Evolutionary conservation across 129 eudicot species (phyloP).

Genomic region (Helianthus annuus): DNA sequence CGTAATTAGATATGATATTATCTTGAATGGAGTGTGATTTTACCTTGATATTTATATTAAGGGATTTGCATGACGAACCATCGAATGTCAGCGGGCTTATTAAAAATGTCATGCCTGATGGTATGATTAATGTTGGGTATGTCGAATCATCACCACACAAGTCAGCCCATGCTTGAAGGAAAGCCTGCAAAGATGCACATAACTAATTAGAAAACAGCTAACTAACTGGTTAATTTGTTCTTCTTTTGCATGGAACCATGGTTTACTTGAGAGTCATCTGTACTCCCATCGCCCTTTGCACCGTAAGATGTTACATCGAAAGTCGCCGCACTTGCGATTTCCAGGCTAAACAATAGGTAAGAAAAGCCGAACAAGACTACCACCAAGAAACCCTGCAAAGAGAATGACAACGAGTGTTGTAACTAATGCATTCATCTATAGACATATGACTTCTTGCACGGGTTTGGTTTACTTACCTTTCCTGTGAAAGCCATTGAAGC

Average conservation of each 20-base stretch:
- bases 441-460: background rate
- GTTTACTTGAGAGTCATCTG: constrained; percentile 46
- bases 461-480: constrained; percentile 19
- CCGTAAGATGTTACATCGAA: constrained; percentile 44
- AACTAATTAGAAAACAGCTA: background rate
- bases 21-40: background rate
- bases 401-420: background rate
- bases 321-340: constrained; percentile 20
- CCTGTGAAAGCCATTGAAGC: constrained; percentile 8
- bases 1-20: background rate
- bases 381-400: constrained; percentile 26
- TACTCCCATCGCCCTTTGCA: constrained; percentile 47
- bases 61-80: constrained; percentile 46
- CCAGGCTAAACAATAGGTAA: constrained; percentile 13
- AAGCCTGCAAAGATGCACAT: constrained; percentile 35
- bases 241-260: constrained; percentile 17
- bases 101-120: constrained; percentile 33
- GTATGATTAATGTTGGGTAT: constrained; percentile 26
- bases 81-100: constrained; percentile 38
- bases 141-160: constrained; percentile 32
- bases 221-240: background rate
- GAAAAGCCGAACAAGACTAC: constrained; percentile 21
- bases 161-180: constrained; percentile 41
- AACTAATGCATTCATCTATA: background rate
- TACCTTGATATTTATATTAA: constrained; percentile 34